A percentile compares a stretch with the other conserved stretches of the same genome.
These are phyloP conservation scores for Aspergillus avenaceus DNA, from an alignment of 495 filamentous ascomycete species.

Conservation along the genomic window DNA sequence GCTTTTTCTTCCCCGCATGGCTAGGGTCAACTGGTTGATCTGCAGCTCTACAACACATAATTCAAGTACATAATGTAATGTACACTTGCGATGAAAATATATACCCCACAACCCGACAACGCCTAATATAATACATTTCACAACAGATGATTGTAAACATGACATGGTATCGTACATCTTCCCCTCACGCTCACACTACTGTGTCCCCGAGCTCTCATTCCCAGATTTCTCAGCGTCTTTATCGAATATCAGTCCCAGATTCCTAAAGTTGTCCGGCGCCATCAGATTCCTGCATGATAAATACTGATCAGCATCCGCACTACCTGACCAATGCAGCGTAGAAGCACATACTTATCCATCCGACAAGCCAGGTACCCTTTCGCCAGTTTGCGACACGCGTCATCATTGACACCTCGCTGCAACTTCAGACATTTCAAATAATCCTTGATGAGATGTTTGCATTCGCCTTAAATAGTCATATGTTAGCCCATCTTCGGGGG, in stretches of 20 bases:
- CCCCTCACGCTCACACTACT: neutral
- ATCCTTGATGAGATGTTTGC: conserved; percentile 76
- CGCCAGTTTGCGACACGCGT: conserved; percentile 76
- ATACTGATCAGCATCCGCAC: neutral
- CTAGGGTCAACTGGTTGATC: neutral
- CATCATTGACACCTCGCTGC: conserved; percentile 75
- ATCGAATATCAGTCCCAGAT: conserved; percentile 74
- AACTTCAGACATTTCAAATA: conserved; percentile 85
- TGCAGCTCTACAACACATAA: neutral
- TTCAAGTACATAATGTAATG: conserved; percentile 6
- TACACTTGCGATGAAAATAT: neutral
- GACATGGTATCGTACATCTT: conserved; percentile 3
- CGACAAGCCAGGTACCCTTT: conserved; percentile 86
- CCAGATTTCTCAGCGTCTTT: conserved; percentile 19
- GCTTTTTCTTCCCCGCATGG: conserved; percentile 5
- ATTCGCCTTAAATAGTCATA: no score
- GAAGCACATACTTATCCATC: conserved; percentile 78
- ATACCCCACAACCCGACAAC: conserved; percentile 1
- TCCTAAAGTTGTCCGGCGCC: conserved; percentile 89
- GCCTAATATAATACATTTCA: neutral
- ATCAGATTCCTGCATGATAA: conserved; percentile 71
- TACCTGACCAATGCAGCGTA: neutral
- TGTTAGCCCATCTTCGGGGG: no score
- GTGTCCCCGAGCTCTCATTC: neutral
- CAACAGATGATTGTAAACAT: neutral